Base-by-base conservation (phyloP, 192 early-diverging fungal species). In the Gonapodya prolifera region DNA sequence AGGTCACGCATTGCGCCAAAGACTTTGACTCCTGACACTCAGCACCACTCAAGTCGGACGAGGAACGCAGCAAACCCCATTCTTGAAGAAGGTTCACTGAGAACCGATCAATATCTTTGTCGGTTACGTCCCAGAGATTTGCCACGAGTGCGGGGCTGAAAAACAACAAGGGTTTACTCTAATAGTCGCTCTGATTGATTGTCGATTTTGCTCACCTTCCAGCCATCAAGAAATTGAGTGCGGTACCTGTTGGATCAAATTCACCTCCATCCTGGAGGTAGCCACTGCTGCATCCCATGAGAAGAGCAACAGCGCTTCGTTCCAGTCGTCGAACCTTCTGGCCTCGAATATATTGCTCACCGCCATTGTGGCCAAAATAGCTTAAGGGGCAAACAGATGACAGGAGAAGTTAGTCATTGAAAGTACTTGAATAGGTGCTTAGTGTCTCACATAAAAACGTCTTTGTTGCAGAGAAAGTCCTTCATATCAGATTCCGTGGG, bases 81-180 rank as follows among this genome's bases (percentile, higher is more conserved):
- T 81, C 75, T 0, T 80, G 79, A 78, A 99, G 84, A 83, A 96
- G 69, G 0, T 83, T 79, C 30, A 88, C 87, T 0, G 91, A 91
- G 77, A 96, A 95, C 16, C 91, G 87, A 81, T 99, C 98, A 78
- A 99, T 93, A 80, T 97, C 96, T 78, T 90, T 86, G 81, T 99
- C 98, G 0, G 96, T 98, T 2, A 99, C 95, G 82, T 99, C 98
- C 98, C 98, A 99, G 30, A 99, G 83, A 75, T 97, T 99, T 29
- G 92, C 95, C 1, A 96, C 91, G 0, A 99, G 79, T 0, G 94
- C 86, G 1, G 92, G 93, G 78, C 93, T 88, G 77, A 17, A 36
- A 30, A 75, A 73, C 8, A 30, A 8, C 8, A 61, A 61, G 36
- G 35, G 73, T 17, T 82, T 30, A 69, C 75, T 17, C 45, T 76